These are phyloP conservation scores for Maudiozyma bulderi DNA, from an alignment of 805 yeast genomes.

Conservation along the genomic window DNA sequence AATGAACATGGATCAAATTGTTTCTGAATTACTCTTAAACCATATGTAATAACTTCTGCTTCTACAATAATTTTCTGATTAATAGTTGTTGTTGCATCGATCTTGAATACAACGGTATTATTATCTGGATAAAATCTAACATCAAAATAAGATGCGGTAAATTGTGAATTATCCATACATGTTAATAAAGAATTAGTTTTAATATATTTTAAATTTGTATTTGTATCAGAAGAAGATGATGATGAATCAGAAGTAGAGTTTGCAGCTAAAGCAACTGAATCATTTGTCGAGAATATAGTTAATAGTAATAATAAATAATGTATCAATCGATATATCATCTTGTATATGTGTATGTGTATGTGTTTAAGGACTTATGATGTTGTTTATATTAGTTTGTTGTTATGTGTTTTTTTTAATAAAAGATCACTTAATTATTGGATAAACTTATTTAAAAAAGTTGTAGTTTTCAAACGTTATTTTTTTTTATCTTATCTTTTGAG, in stretches of 20 bases:
- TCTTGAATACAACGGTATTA: conserved; percentile 50
- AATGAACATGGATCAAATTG: conserved; percentile 58
- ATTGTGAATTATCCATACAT: conserved; percentile 83
- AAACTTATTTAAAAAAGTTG: no score
- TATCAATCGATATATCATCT: background rate
- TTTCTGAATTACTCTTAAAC: conserved; percentile 51
- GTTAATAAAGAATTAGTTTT: conserved; percentile 68
- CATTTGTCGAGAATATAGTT: background rate
- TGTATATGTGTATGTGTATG: no score
- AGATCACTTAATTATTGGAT: no score
- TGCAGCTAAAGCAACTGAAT: background rate
- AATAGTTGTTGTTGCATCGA: conserved; percentile 72
- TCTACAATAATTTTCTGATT: conserved; percentile 61
- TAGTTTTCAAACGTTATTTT: no score
- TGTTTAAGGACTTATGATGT: no score
- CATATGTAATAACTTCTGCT: conserved; percentile 66
- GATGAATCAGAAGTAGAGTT: background rate
- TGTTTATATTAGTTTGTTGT: no score
- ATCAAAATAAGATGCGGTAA: conserved; percentile 76
- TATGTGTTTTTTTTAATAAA: no score
- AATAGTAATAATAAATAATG: background rate
- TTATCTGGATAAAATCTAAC: conserved; percentile 64
- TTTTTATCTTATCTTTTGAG: no score
- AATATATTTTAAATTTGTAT: conserved; percentile 18
- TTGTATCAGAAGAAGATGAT: conserved; percentile 1